Percentiles rank a stretch among this genome's conserved stretches.
Evolutionary conservation across 139 green algal genomes (phyloP).

Genomic region (Chlorella sp.): DNA sequence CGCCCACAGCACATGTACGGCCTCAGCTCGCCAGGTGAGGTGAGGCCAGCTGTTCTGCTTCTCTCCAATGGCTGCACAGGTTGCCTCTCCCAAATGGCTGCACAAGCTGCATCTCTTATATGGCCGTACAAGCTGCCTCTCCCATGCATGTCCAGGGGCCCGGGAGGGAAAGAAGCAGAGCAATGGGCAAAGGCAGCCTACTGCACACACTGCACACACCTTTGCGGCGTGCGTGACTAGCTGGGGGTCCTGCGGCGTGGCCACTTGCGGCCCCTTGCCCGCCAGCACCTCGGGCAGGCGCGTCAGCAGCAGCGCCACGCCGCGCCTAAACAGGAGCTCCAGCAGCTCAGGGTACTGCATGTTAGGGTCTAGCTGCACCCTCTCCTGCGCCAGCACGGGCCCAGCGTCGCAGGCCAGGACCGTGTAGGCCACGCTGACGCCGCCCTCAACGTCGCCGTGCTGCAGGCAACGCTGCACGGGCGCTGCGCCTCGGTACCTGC

Average conservation of each 20-base stretch:
- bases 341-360: constrained; percentile 78
- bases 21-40: no score
- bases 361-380: constrained; percentile 35
- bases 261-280: constrained; percentile 34
- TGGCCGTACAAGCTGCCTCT: no score
- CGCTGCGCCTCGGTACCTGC: constrained; percentile 85
- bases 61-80: no score
- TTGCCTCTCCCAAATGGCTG: no score
- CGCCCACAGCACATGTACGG: no score
- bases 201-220: no score
- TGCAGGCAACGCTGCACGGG: constrained; percentile 82
- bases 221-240: constrained; percentile 74
- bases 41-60: no score
- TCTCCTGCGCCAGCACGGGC: constrained; percentile 73
- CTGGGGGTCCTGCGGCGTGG: constrained; percentile 54
- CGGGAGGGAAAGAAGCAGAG: no score
- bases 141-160: no score
- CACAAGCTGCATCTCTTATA: no score
- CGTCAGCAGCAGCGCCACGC: constrained; percentile 61
- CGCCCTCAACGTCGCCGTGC: constrained; percentile 56
- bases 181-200: no score
- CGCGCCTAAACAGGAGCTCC: constrained; percentile 59
- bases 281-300: constrained; percentile 57
- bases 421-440: constrained; percentile 90
- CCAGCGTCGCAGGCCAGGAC: constrained; percentile 92